Conservation (phyloP, 345 rosid species). For the Citrus trifoliata region DNA sequence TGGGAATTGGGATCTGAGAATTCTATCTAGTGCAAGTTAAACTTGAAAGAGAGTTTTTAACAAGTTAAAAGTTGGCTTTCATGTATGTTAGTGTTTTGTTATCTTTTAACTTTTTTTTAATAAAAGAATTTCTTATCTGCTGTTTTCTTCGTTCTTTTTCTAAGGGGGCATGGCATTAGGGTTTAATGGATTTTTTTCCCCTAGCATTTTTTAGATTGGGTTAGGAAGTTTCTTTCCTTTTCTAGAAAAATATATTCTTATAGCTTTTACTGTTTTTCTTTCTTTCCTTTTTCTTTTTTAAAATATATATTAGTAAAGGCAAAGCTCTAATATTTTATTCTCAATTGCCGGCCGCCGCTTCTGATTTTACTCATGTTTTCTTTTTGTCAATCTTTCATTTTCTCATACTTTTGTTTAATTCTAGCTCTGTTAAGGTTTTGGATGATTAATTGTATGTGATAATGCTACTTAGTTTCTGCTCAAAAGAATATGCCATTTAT, state of each 20-base stretch:
- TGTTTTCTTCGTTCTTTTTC: background rate
- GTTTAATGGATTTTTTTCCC: background rate
- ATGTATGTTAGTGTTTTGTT: background rate
- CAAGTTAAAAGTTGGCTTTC: no score
- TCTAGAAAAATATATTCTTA: background rate
- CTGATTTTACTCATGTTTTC: background rate
- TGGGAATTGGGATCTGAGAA: constrained; percentile 21
- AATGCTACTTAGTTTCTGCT: background rate
- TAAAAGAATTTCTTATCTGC: background rate
- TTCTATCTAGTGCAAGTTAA: background rate
- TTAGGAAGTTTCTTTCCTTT: background rate
- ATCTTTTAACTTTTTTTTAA: background rate
- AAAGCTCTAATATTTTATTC: background rate
- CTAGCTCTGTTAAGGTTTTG: background rate
- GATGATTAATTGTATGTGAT: constrained; percentile 7
- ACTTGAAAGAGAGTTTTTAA: background rate
- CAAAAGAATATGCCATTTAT: background rate
- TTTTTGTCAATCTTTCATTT: background rate
- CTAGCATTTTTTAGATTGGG: background rate
- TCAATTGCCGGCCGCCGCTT: background rate
- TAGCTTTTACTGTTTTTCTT: background rate
- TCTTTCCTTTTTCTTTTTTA: no score
- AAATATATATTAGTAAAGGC: background rate
- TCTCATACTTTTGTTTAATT: background rate
- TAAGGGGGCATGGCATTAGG: background rate